These are phyloP conservation scores for Rhytidhysteron rufulum DNA, from an alignment of 2,329 filamentous ascomycete genomes.

Conservation along the genomic window DNA sequence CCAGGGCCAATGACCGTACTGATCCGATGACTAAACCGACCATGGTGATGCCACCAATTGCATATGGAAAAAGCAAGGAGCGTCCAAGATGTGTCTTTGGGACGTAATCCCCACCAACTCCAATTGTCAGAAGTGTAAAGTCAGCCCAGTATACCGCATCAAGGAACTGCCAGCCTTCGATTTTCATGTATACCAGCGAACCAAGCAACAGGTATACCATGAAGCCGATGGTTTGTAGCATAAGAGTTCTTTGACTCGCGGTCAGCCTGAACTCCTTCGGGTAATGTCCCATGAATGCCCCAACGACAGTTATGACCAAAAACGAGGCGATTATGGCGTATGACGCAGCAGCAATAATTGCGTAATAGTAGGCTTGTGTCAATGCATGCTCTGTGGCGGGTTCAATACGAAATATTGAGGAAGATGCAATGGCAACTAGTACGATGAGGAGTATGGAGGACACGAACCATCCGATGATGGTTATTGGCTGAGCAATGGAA, in stretches of 20 bases:
- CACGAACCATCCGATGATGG: constrained; percentile 57
- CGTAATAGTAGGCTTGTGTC: constrained; percentile 58
- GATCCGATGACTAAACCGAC: constrained; percentile 55
- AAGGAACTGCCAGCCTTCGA: constrained; percentile 52
- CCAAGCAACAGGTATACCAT: constrained; percentile 47
- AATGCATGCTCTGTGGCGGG: constrained; percentile 44
- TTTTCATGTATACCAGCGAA: constrained; percentile 43
- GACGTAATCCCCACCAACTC: constrained; percentile 49
- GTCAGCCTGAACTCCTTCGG: constrained; percentile 55
- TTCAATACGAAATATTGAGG: constrained; percentile 41
- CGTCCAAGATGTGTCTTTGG: constrained; percentile 49
- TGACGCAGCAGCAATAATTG: constrained; percentile 53
- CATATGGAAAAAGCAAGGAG: constrained; percentile 51
- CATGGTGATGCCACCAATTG: constrained; percentile 52
- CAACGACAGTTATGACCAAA: constrained; percentile 54
- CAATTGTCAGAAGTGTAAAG: constrained; percentile 54
- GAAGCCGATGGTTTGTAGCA: constrained; percentile 51
- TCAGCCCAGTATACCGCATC: constrained; percentile 56
- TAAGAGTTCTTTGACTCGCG: constrained; percentile 53
- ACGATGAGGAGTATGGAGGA: constrained; percentile 53
- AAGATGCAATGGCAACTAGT: constrained; percentile 47
- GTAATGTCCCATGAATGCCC: constrained; percentile 53
- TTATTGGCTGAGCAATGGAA: constrained; percentile 55
- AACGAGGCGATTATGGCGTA: constrained; percentile 55
- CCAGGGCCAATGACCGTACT: constrained; percentile 48